Evolutionary conservation across 768 basidiomycete species (phyloP).

Genomic region (Suillus plorans): DNA sequence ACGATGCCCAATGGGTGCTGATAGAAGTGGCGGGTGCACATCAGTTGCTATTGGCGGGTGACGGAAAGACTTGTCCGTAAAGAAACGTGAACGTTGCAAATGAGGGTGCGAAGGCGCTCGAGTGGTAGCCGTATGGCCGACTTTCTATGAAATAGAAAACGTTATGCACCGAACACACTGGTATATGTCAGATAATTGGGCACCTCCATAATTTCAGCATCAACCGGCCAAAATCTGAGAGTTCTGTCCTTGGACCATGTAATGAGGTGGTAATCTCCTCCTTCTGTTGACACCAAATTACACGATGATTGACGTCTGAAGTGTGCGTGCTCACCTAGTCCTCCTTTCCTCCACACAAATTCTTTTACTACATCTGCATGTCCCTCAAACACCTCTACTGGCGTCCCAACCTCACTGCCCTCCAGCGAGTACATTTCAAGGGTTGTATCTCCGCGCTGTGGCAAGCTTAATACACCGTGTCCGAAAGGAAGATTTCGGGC

Average conservation of each 20-base stretch:
- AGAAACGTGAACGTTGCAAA: conserved; percentile 11
- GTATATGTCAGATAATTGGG: conserved; percentile 10
- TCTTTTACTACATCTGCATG: conserved; percentile 95
- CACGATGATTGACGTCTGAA: not conserved
- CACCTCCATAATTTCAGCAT: conserved; percentile 67
- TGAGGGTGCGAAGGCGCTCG: conserved; percentile 24
- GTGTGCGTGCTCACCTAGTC: conserved; percentile 40
- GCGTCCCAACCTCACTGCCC: conserved; percentile 25
- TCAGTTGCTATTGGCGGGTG: conserved; percentile 46
- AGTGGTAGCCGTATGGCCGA: conserved; percentile 40
- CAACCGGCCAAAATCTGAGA: conserved; percentile 87
- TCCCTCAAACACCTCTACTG: conserved; percentile 79
- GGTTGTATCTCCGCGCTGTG: conserved; percentile 82
- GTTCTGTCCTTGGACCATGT: conserved; percentile 92
- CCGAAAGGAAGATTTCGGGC: conserved; percentile 93
- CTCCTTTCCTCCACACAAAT: conserved; percentile 90
- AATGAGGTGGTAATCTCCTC: conserved; percentile 59
- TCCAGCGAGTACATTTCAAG: conserved; percentile 75
- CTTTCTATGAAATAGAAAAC: conserved; percentile 38
- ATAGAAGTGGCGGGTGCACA: conserved; percentile 44
- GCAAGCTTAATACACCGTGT: conserved; percentile 79
- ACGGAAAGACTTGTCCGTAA: conserved; percentile 47
- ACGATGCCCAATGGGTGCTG: conserved; percentile 66
- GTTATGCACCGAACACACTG: conserved; percentile 5
- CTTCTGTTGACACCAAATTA: conserved; percentile 32